Base-by-base conservation (phyloP, 768 basidiomycete genomes). In the Imleria badia region DNA sequence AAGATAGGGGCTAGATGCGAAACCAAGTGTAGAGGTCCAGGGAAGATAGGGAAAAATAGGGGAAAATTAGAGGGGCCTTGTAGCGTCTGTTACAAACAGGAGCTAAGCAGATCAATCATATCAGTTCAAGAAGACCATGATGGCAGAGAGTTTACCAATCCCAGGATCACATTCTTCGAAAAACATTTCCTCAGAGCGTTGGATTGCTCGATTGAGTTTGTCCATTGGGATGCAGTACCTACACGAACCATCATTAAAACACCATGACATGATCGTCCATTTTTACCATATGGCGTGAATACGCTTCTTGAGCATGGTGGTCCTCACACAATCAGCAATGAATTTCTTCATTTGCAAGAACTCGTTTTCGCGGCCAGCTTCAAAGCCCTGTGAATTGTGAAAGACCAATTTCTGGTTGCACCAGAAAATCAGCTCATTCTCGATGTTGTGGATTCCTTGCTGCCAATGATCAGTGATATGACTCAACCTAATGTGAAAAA, bases 151-250 rank as follows among this genome's bases (percentile, higher is more conserved):
- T 9, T 45, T 10, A 50, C 48, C 20, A 40, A 45, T 45, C 5
- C n/a, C n/a, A n/a, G n/a, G n/a, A n/a, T n/a, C n/a, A n/a, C n/a
- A n/a, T n/a, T n/a, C n/a, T n/a, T n/a, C n/a, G n/a, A n/a, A n/a
- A n/a, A n/a, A n/a, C n/a, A n/a, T n/a, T n/a, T n/a, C n/a, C n/a
- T n/a, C n/a, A n/a, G n/a, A n/a, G n/a, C n/a, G n/a, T n/a, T n/a
- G n/a, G n/a, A n/a, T n/a, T n/a, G n/a, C n/a, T n/a, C n/a, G n/a
- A n/a, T n/a, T n/a, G n/a, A n/a, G n/a, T n/a, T n/a, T n/a, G n/a
- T n/a, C n/a, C n/a, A n/a, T 55, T 5, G 54, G 44, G 15, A 55
- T 55, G 48, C 48, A 51, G 15, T 49, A 55, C 54, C 54, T 55
- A 29, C 3, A 26, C 23, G 3, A 42, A 5, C 26, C 33, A 7